Evolutionary conservation across 306 rosid genomes (phyloP), one percentile per base, ranked within the genome.

Genomic region (Fragaria iinumae): DNA sequence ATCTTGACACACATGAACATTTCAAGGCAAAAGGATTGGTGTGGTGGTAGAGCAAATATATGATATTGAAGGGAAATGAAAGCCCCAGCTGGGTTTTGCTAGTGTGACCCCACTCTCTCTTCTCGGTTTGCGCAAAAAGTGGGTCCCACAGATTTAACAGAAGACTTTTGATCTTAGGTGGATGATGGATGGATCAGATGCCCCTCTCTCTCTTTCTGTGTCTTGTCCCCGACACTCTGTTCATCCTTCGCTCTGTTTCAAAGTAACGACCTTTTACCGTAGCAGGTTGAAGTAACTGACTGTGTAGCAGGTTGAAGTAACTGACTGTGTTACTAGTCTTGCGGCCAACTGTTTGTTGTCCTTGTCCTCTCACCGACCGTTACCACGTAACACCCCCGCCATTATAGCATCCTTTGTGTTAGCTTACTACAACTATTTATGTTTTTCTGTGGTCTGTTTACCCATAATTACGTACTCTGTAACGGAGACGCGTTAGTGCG

Each of bases 1-100:
- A 62, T 62, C 67, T 62, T 29, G 67, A 62, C 3, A 62, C 39
- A 29, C 41, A 29, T 13, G 67, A 62, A 62, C 67, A 62, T 32
- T 62, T 62, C 67, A 29, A 62, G 67, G 67, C 65, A 2, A 44
- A 57, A 59, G 65, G 36, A 62, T 27, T 27, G 66, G 66, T 29
- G 39, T 29, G 38, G 38, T 62, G 67, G 67, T 62, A 44, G 13
- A 44, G 12, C 48, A 44, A 44, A 44, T 44, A 60, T 60, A 13
- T 62, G 67, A 62, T 13, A 60, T 60, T 14, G 39, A 62, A 11
- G 67, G 39, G 67, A 62, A 14, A 62, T 29, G 39, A 29, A 32
- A 62, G 63, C 81, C 84, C 84, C 90, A 89, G 88, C 96, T 92
- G 87, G 86, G 83, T 83, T 76, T 71, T 77, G 88, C 81, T 78